Percentiles rank a stretch among this genome's conserved stretches.
phyloP scores from a whole-genome alignment of 192 early-diverging fungal genomes.

The Linnemannia elongata region DNA sequence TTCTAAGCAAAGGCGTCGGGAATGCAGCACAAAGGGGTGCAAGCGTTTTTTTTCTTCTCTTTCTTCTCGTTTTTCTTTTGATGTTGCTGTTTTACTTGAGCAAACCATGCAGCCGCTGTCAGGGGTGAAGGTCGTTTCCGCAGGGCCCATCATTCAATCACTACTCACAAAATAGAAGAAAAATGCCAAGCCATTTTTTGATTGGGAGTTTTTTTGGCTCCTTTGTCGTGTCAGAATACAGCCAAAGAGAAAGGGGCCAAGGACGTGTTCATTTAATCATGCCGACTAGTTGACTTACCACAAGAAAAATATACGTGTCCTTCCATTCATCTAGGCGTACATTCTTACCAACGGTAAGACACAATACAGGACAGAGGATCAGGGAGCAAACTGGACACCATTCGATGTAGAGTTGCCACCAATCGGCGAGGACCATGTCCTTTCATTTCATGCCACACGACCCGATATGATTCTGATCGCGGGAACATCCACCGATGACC shows the following conservation, averaged over 20 bases:
- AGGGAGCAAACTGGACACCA: conserved; percentile 68
- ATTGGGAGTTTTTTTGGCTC: background rate
- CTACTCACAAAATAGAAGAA: conserved; percentile 26
- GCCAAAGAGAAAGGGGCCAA: background rate
- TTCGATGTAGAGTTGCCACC: conserved; percentile 65
- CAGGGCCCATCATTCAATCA: background rate
- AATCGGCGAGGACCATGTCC: conserved; percentile 21
- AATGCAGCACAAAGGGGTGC: background rate
- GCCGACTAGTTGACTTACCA: background rate
- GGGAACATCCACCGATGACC: conserved; percentile 65
- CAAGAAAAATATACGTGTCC: background rate
- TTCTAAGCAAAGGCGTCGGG: background rate
- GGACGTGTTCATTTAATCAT: background rate
- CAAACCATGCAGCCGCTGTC: conserved; percentile 16
- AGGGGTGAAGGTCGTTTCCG: background rate
- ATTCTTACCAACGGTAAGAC: conserved; percentile 62
- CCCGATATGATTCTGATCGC: conserved; percentile 75
- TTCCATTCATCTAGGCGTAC: conserved; percentile 61
- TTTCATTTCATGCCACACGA: conserved; percentile 81
- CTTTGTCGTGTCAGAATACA: background rate
- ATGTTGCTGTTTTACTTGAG: conserved; percentile 28
- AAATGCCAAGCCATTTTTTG: conserved; percentile 61
- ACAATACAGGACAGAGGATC: conserved; percentile 74
- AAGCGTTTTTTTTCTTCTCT: background rate
- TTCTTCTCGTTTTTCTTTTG: background rate